phyloP scores from a whole-genome alignment of 1,284 basidiomycete genomes.

The Boletellus deceptivus region DNA sequence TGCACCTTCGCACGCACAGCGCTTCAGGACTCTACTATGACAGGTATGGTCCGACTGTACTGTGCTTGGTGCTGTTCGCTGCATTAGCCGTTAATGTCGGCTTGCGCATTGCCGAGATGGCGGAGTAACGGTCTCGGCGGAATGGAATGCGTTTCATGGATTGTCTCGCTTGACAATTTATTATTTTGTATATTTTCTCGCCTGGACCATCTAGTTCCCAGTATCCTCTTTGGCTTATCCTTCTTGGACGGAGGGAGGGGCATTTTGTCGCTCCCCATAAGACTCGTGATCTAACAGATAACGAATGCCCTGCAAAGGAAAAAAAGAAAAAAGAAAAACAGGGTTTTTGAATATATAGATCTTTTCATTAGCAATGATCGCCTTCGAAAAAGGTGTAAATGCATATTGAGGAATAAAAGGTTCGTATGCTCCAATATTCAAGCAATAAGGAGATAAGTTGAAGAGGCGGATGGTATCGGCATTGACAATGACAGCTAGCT shows the following conservation, averaged over 20 bases:
- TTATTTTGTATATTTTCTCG: slow-evolving; percentile 2
- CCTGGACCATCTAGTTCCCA: neutral
- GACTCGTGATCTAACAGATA: neutral
- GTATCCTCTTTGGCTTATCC: neutral
- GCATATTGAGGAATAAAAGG: slow-evolving; percentile 25
- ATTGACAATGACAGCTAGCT: slow-evolving; percentile 18
- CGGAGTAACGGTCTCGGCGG: slow-evolving; percentile 1
- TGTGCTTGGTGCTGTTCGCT: slow-evolving; percentile 69
- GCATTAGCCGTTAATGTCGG: slow-evolving; percentile 79
- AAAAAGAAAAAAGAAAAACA: neutral
- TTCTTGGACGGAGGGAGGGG: too few relatives aligned
- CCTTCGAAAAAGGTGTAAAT: slow-evolving; percentile 19
- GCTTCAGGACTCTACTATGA: slow-evolving; percentile 88
- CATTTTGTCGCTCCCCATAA: neutral
- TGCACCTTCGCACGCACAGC: slow-evolving; percentile 69
- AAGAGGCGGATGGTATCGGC: slow-evolving; percentile 8
- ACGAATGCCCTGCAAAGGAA: neutral
- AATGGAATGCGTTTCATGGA: neutral
- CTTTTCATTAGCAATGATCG: slow-evolving; percentile 26
- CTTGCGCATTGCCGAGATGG: slow-evolving; percentile 52
- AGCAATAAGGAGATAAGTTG: slow-evolving; percentile 9
- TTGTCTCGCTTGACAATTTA: neutral
- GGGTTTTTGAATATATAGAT: slow-evolving; percentile 10
- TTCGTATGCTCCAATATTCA: slow-evolving; percentile 19
- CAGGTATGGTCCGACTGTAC: slow-evolving; percentile 78